These are phyloP conservation scores for Nitzschia sp. DNA, from an alignment of 108 stramenopile genomes.

Conservation along the genomic window DNA sequence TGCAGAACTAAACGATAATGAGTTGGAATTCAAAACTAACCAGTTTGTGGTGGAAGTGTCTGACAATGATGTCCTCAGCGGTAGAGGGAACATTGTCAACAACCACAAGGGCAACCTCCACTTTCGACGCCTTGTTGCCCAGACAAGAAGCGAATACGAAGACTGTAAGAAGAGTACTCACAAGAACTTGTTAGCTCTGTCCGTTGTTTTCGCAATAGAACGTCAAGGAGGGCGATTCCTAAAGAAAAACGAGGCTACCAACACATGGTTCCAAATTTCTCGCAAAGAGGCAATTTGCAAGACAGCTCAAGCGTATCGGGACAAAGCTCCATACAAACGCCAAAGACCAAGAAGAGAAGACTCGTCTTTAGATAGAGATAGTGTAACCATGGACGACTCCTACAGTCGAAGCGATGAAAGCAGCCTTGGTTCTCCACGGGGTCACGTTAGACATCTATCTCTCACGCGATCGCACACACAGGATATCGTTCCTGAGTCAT, in stretches of 20 bases:
- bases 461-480: no score
- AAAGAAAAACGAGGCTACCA: slow-evolving; percentile 18
- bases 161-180: slow-evolving; percentile 31
- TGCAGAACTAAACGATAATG: no score
- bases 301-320: slow-evolving; percentile 61
- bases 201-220: slow-evolving; percentile 39
- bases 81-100: slow-evolving; percentile 48
- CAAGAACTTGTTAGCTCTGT: slow-evolving; percentile 40
- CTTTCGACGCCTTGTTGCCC: slow-evolving; percentile 28
- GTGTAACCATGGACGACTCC: no score
- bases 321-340: slow-evolving; percentile 13
- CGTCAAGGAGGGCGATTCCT: slow-evolving; percentile 48
- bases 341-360: no score
- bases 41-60: no score
- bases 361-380: no score
- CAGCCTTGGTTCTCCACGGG: no score
- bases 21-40: no score
- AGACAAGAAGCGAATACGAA: slow-evolving; percentile 12
- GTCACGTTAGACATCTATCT: no score
- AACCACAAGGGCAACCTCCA: slow-evolving; percentile 45
- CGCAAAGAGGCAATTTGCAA: slow-evolving; percentile 54
- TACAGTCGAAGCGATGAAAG: no score
- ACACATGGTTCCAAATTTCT: slow-evolving; percentile 22
- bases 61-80: slow-evolving; percentile 45
- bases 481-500: no score